phyloP scores from a whole-genome alignment of 768 basidiomycete genomes.

The Mycena alexandri region DNA sequence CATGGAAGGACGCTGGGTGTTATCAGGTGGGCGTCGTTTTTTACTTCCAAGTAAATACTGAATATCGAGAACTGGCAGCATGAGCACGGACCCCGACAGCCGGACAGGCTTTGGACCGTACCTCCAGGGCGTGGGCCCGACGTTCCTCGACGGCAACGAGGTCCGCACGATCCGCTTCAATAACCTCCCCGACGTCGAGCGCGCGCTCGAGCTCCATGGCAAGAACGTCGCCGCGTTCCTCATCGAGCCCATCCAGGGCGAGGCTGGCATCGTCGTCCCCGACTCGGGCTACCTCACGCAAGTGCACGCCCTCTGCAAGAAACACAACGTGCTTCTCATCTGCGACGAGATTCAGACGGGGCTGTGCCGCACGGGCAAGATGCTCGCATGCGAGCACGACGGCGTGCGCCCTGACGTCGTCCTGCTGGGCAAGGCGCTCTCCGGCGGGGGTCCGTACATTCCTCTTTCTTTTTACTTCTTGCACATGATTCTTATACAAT shows the following conservation, averaged over 20 bases:
- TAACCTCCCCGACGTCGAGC: conserved; percentile 82
- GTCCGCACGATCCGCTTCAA: conserved; percentile 83
- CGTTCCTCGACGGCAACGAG: conserved; percentile 68
- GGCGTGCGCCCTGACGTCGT: conserved; percentile 91
- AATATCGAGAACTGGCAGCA: conserved; percentile 56
- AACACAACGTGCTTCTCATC: conserved; percentile 94
- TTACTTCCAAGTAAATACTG: neutral
- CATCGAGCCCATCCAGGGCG: conserved; percentile 99
- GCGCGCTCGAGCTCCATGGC: conserved; percentile 85
- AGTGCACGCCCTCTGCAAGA: conserved; percentile 87
- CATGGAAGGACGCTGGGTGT: conserved; percentile 94
- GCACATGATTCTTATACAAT: too few species aligned
- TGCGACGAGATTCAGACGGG: conserved; percentile 99
- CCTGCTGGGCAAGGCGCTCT: conserved; percentile 95
- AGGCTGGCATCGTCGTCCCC: conserved; percentile 96
- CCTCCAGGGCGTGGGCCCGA: conserved; percentile 86
- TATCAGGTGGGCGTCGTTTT: conserved; percentile 68
- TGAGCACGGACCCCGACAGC: conserved; percentile 95
- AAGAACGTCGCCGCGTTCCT: conserved; percentile 91
- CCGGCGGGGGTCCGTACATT: conserved; percentile 82
- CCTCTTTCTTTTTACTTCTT: conserved; percentile 10
- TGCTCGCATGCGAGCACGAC: conserved; percentile 93
- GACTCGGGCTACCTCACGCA: conserved; percentile 85
- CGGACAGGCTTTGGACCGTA: conserved; percentile 93
- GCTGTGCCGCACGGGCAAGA: conserved; percentile 91